phyloP scores from a whole-genome alignment of 345 rosid species.

The Isatis tinctoria region DNA sequence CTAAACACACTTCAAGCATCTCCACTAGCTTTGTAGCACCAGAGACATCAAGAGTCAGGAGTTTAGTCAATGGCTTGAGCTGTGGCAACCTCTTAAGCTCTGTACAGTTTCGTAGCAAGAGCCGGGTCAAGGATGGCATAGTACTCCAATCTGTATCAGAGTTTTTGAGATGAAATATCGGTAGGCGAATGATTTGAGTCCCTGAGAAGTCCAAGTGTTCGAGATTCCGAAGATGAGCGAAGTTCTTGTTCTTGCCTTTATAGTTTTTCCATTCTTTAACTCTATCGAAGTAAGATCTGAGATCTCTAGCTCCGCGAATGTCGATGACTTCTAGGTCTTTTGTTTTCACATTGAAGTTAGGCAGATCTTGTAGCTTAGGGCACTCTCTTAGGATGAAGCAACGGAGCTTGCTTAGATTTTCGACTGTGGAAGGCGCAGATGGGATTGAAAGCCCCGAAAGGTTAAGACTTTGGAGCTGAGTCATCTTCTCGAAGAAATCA shows the following conservation, averaged over 20 bases:
- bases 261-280: conserved; percentile 23
- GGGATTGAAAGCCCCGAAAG: conserved; percentile 36
- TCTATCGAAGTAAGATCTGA: conserved; percentile 23
- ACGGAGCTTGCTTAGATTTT: conserved; percentile 30
- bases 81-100: conserved; percentile 25
- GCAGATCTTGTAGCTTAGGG: conserved; percentile 32
- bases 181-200: conserved; percentile 35
- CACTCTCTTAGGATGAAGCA: conserved; percentile 45
- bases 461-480: conserved; percentile 44
- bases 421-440: conserved; percentile 29
- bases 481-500: conserved; percentile 26
- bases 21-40: conserved; percentile 30
- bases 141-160: neutral
- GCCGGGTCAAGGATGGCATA: conserved; percentile 11
- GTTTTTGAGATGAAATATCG: conserved; percentile 33
- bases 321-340: conserved; percentile 45
- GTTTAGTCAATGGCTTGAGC: conserved; percentile 14
- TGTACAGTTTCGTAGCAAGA: conserved; percentile 27
- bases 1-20: conserved; percentile 35
- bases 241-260: conserved; percentile 33
- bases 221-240: conserved; percentile 30
- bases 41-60: conserved; percentile 37
- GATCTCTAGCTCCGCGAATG: conserved; percentile 37
- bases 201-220: conserved; percentile 44
- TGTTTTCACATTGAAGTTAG: conserved; percentile 24